A percentile compares a stretch with the other conserved stretches of the same genome.
phyloP scores from a whole-genome alignment of 495 filamentous ascomycete species.

The Aspergillus nidulans region DNA sequence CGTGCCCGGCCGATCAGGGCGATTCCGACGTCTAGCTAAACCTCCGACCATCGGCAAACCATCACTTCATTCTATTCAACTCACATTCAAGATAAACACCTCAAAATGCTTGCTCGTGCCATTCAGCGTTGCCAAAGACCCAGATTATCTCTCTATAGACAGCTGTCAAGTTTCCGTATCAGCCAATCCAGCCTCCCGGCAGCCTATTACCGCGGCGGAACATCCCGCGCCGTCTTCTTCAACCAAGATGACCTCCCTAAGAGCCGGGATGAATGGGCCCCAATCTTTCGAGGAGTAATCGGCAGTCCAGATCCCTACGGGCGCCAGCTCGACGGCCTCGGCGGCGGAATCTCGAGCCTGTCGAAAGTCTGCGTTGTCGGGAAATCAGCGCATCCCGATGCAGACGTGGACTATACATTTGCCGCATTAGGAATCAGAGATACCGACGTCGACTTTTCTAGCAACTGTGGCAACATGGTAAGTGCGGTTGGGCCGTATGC shows the following conservation, averaged over 20 bases:
- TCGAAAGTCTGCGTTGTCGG: constrained; percentile 68
- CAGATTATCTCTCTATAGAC: no score
- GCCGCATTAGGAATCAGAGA: constrained; percentile 61
- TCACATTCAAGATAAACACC: no score
- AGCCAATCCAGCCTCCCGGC: constrained; percentile 50
- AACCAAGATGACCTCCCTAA: constrained; percentile 47
- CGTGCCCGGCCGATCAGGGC: no score
- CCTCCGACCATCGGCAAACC: no score
- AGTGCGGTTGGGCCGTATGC: constrained; percentile 63
- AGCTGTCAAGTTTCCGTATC: no score
- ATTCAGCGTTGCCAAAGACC: no score
- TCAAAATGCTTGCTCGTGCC: no score
- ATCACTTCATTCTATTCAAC: no score
- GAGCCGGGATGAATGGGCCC: constrained; percentile 44
- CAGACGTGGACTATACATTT: constrained; percentile 71
- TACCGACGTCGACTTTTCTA: constrained; percentile 55
- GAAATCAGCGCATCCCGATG: constrained; percentile 39
- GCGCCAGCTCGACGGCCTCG: constrained; percentile 68
- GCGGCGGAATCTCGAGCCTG: constrained; percentile 63
- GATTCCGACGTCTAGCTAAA: no score
- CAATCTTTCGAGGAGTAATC: constrained; percentile 58
- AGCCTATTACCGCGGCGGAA: constrained; percentile 69
- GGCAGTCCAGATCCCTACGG: constrained; percentile 66
- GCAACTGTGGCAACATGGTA: constrained; percentile 74
- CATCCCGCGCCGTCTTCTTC: constrained; percentile 65